Conservation (phyloP, 1,139 yeast species). For the Saccharomyces hybrid region DNA sequence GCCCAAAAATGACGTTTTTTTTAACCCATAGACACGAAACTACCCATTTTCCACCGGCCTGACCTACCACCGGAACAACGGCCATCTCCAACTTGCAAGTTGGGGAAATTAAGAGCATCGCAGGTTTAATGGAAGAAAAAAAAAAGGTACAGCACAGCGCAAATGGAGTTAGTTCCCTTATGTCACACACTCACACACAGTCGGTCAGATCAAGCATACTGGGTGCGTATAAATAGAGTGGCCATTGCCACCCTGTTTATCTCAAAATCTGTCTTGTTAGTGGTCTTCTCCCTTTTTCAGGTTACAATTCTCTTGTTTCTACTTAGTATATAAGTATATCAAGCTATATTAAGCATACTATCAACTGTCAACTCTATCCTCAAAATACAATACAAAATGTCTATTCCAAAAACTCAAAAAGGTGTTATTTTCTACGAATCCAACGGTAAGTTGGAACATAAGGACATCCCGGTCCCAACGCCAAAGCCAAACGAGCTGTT, state of each 20-base stretch:
- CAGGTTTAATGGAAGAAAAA: not conserved
- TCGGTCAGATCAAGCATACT: too few species aligned
- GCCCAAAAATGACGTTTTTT: not conserved
- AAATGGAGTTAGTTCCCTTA: too few species aligned
- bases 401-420: slow-evolving; percentile 39
- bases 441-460: slow-evolving; percentile 44
- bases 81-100: not conserved
- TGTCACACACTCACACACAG: too few species aligned
- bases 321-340: not conserved
- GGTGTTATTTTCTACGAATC: slow-evolving; percentile 42
- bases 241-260: too few species aligned
- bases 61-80: not conserved
- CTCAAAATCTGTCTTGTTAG: too few species aligned
- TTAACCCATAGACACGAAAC: not conserved
- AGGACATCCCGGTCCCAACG: slow-evolving; percentile 49
- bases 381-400: slow-evolving; percentile 2
- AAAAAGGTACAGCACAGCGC: not conserved
- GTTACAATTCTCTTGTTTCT: not conserved
- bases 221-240: too few species aligned
- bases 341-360: not conserved
- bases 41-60: not conserved
- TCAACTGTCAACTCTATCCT: not conserved
- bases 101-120: not conserved
- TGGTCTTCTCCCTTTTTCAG: too few species aligned
- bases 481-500: slow-evolving; percentile 54